These are phyloP conservation scores for Evernia prunastri DNA, from an alignment of 495 filamentous ascomycete species.

Conservation along the genomic window DNA sequence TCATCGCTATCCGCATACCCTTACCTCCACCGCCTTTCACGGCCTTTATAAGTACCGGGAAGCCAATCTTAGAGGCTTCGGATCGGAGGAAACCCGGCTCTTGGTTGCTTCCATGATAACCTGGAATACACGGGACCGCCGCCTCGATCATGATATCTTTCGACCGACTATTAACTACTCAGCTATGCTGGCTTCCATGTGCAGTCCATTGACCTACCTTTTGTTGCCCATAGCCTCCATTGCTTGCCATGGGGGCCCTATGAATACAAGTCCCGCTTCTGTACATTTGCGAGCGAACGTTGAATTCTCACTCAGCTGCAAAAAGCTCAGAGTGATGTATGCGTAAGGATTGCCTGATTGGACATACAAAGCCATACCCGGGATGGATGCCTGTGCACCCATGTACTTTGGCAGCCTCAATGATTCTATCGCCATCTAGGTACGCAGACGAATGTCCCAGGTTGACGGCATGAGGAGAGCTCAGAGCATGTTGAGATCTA, in stretches of 20 bases:
- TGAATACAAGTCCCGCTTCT: constrained; percentile 88
- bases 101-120: constrained; percentile 88
- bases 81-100: constrained; percentile 60
- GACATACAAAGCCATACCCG: constrained; percentile 85
- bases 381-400: constrained; percentile 90
- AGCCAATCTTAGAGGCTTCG: constrained; percentile 75
- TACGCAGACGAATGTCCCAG: constrained; percentile 77
- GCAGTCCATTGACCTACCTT: constrained; percentile 44
- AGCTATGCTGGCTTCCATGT: constrained; percentile 9
- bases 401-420: constrained; percentile 72
- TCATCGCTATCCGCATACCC: constrained; percentile 91
- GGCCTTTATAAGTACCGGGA: constrained; percentile 92
- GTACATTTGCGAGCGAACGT: constrained; percentile 82
- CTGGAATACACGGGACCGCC: constrained; percentile 91
- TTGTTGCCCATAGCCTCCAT: constrained; percentile 99
- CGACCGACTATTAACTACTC: constrained; percentile 45
- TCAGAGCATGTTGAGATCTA: constrained; percentile 77
- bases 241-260: constrained; percentile 84
- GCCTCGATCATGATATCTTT: constrained; percentile 96
- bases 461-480: constrained; percentile 73
- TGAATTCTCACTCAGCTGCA: constrained; percentile 76
- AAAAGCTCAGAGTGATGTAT: neutral
- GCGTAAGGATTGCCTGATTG: neutral
- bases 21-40: constrained; percentile 96
- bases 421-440: constrained; percentile 88